Base-by-base conservation (phyloP, 2,329 filamentous ascomycete genomes). In the Ophiocordyceps sinensis region DNA sequence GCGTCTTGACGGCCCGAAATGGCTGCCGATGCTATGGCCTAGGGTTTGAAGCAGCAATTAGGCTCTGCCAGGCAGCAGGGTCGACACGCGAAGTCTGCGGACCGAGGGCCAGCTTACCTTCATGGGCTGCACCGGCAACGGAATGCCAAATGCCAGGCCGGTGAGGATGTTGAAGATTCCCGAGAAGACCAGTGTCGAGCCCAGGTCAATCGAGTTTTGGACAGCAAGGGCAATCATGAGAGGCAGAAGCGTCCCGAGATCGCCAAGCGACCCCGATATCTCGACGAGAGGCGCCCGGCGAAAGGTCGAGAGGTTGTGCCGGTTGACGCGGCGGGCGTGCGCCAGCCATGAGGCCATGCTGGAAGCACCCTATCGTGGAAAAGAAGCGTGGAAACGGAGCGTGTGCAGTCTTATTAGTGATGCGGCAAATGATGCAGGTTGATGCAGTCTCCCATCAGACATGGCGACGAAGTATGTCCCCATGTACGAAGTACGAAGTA, bases 91-190 rank as follows among this genome's bases (percentile, higher is more conserved):
- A 26, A 3, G 23, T 26, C 23, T 32, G 5, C 10, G 9, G 21
- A 13, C 12, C 12, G 12, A 41, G 7, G 9, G 26, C 5, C 11
- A 7, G 34, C 45, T 31, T 43, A 73, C 73, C 65, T 80, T 80
- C 76, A 80, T 80, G n/a, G 88, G 88, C 63, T 95, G 88, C 0
- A 95, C 87, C 0, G 88, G 88, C 4, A 95, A 64, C 2, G 89
- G 89, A 34, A 96, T 82, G 7, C 89, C 89, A 53, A 95, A 96
- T 28, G 80, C 62, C 2, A 79, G 55, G 15, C 89, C 91, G 0
- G 88, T 94, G 12, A 83, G 53, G 42, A 95, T 75, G 53, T 96
- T 96, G 60, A 82, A 89, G 10, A 88, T 54, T 1, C 91, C 91
- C 0, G 86, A 88, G 57, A 94, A 91, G 6, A 96, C 75, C 1